These are phyloP conservation scores for Stevia rebaudiana DNA, from an alignment of 140 eudicot species.

Conservation along the genomic window DNA sequence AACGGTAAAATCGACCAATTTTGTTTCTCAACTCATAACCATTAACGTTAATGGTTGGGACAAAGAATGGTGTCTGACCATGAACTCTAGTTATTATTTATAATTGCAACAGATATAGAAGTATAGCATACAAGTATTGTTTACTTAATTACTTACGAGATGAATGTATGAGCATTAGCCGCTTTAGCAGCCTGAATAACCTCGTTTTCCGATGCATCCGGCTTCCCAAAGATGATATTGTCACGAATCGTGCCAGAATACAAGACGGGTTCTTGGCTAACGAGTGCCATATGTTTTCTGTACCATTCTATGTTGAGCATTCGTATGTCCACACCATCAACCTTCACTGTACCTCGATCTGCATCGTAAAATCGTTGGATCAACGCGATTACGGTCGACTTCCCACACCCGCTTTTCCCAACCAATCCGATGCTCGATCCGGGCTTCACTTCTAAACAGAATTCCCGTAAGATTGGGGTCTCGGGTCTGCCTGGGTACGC, in stretches of 20 bases:
- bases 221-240: constrained; percentile 66
- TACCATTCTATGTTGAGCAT: constrained; percentile 69
- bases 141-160: constrained; percentile 80
- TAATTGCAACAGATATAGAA: too few species aligned
- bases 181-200: constrained; percentile 74
- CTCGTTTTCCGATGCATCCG: constrained; percentile 78
- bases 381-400: constrained; percentile 73
- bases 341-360: constrained; percentile 62
- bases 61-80: too few species aligned
- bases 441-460: constrained; percentile 65
- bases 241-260: constrained; percentile 75
- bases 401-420: constrained; percentile 94
- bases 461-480: constrained; percentile 43
- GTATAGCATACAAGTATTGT: not conserved
- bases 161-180: constrained; percentile 89
- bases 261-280: constrained; percentile 86
- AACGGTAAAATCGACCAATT: too few species aligned
- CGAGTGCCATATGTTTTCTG: constrained; percentile 75
- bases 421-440: constrained; percentile 87
- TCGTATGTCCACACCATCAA: constrained; percentile 70
- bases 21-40: too few species aligned
- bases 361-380: constrained; percentile 77
- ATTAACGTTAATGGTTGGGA: too few species aligned
- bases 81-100: too few species aligned
- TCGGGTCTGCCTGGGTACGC: constrained; percentile 76